phyloP scores from a whole-genome alignment of 2,329 filamentous ascomycete species.

The Acephala macrosclerotiorum region DNA sequence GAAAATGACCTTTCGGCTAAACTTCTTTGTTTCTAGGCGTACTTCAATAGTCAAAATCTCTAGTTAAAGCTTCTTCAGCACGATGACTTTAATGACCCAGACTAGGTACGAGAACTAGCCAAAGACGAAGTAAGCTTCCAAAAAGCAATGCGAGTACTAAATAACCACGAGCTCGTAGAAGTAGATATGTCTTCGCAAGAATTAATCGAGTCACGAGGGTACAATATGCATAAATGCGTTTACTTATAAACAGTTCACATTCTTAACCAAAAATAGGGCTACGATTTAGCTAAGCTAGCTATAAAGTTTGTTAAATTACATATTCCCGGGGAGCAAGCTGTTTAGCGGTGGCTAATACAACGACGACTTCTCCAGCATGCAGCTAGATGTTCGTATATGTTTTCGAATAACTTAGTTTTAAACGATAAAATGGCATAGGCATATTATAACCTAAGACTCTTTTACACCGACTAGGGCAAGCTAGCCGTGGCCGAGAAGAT shows the following conservation, averaged over 20 bases:
- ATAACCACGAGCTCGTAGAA: conserved; percentile 18
- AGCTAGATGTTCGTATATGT: conserved; percentile 20
- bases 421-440: conserved; percentile 24
- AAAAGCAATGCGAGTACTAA: conserved; percentile 15
- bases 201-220: conserved; percentile 18
- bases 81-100: conserved; percentile 5
- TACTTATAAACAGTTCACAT: conserved; percentile 20
- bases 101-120: conserved; percentile 18
- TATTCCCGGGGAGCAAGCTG: conserved; percentile 1
- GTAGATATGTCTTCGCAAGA: conserved; percentile 15
- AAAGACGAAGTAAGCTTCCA: conserved; percentile 25
- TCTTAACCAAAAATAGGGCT: conserved; percentile 23
- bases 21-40: conserved; percentile 19
- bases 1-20: conserved; percentile 14
- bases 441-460: too few species aligned
- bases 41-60: conserved; percentile 24
- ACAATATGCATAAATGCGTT: conserved; percentile 24
- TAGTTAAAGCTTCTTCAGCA: conserved; percentile 25
- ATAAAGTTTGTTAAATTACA: conserved; percentile 19
- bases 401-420: conserved; percentile 26
- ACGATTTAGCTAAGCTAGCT: conserved; percentile 19
- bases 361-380: conserved; percentile 23
- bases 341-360: conserved; percentile 20
- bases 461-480: too few species aligned
- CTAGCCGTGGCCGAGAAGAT: too few species aligned